Percentiles rank a stretch among this genome's conserved stretches.
phyloP scores from a whole-genome alignment of 345 rosid species.

The Moringa oleifera region DNA sequence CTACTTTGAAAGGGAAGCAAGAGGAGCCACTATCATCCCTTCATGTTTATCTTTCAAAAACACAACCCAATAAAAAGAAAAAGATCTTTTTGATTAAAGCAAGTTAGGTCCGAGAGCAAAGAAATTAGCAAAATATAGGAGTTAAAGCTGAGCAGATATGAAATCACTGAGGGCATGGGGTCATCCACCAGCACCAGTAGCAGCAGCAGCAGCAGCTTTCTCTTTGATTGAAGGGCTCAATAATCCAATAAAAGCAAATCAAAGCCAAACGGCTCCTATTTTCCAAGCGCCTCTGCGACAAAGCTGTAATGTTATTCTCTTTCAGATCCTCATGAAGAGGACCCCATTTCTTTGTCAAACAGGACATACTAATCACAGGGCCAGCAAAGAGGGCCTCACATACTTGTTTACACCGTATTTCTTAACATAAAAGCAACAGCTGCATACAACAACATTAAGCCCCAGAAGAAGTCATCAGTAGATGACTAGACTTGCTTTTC shows the following conservation, averaged over 20 bases:
- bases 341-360: background rate
- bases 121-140: background rate
- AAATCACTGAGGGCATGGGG: constrained; percentile 14
- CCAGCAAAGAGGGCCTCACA: background rate
- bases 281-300: constrained; percentile 15
- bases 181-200: too few species aligned
- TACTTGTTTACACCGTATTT: constrained; percentile 8
- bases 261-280: constrained; percentile 10
- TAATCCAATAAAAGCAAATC: background rate
- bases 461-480: constrained; percentile 6
- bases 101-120: background rate
- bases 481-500: background rate
- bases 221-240: constrained; percentile 11
- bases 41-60: too few species aligned
- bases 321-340: background rate
- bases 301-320: constrained; percentile 6
- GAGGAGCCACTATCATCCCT: too few species aligned
- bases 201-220: constrained; percentile 5
- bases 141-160: background rate
- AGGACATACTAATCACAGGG: background rate
- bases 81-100: constrained; percentile 9
- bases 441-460: constrained; percentile 5
- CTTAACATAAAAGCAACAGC: constrained; percentile 20
- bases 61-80: background rate
- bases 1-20: too few species aligned